Conservation (phyloP, 192 early-diverging fungal species). For the Podila epigama region DNA sequence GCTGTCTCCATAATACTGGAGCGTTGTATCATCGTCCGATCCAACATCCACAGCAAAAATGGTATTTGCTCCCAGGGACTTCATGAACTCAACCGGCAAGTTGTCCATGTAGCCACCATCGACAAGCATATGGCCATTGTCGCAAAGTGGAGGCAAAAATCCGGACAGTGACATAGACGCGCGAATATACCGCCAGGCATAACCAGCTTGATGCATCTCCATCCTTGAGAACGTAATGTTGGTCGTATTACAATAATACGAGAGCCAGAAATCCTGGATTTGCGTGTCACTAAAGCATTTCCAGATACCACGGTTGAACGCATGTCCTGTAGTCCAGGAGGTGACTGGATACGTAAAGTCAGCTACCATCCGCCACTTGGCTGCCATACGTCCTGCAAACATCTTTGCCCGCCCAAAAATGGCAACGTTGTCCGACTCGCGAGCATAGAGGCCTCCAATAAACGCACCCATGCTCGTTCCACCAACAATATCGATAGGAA, state of each 20-base stretch:
- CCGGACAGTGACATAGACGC: conserved; percentile 98
- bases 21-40: conserved; percentile 90
- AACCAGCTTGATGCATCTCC: conserved; percentile 91
- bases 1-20: conserved; percentile 89
- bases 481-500: conserved; percentile 97
- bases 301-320: conserved; percentile 96
- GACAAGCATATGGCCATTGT: conserved; percentile 96
- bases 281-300: conserved; percentile 92
- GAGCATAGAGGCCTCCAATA: conserved; percentile 92
- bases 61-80: conserved; percentile 81
- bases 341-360: conserved; percentile 97
- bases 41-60: conserved; percentile 97
- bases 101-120: conserved; percentile 99
- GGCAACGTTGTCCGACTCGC: conserved; percentile 86
- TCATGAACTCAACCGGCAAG: conserved; percentile 87
- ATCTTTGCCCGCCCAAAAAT: conserved; percentile 87
- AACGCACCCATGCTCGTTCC: conserved; percentile 98
- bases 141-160: conserved; percentile 94
- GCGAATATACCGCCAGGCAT: conserved; percentile 96
- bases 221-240: conserved; percentile 97
- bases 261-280: conserved; percentile 98
- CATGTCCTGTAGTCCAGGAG: conserved; percentile 89
- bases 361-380: conserved; percentile 86
- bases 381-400: conserved; percentile 81
- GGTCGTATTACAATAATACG: conserved; percentile 93